Base-by-base conservation (phyloP, 768 basidiomycete genomes). In the Ramaria rubella region DNA sequence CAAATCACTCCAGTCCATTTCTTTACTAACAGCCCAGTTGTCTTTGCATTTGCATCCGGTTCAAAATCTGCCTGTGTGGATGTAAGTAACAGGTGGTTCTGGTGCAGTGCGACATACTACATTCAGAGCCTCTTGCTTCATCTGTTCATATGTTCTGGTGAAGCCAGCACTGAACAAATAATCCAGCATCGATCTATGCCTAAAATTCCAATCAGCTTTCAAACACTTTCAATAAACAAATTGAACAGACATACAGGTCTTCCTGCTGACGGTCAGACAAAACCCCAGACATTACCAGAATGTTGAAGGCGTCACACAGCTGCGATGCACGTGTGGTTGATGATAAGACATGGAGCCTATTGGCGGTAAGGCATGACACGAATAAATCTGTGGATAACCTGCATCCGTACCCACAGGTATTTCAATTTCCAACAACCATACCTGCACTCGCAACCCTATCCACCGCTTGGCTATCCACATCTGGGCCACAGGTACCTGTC, bases 1-100 rank as follows among this genome's bases (percentile, higher is more conserved):
- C 94, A 81, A 58, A 97, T 94, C 31, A 96, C 92, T 66, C 87
- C 90, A 49, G 91, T 95, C 94, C 94, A 97, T 71, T 97, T 97
- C 85, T 95, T 95, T 76, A 92, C 94, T 59, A 97, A 73, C 57
- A 97, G 73, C 1, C 93, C 94, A 1, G 85, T 83, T 64, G 85
- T 87, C 68, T 90, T 87, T 50, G 90, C 83, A 67, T 89, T 92
- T 23, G 90, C 83, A 75, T 95, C 93, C 15, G 88, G 89, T 3
- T 78, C 76, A 68, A 87, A 89, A 58, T 85, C 81, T 66, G 55
- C 77, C 75, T 30, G 40, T 42, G 23, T n/a, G 7, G 40, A 42
- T 21, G n/a, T 21, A 42, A 42, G 40, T 77, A n/a, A 26, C 8
- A 27, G 21, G 30, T 26, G 55, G 26, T n/a, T n/a, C 15, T 42